Conservation (phyloP, 306 rosid species). For the Quercus cerris region DNA sequence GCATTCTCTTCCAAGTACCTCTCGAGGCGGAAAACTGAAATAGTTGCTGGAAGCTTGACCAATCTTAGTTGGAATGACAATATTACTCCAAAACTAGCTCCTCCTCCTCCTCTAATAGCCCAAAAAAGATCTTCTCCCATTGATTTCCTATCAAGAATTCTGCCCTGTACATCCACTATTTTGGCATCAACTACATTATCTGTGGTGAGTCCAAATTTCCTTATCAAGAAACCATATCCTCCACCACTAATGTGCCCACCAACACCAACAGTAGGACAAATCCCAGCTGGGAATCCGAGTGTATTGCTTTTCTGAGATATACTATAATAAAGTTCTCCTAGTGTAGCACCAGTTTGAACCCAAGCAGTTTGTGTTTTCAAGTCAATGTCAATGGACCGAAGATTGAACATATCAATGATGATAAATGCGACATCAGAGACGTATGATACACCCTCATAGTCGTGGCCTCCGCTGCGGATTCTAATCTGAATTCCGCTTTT, state of each 20-base stretch:
- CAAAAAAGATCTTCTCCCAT: slow-evolving; percentile 24
- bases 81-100: slow-evolving; percentile 63
- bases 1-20: slow-evolving; percentile 33
- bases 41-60: slow-evolving; percentile 43
- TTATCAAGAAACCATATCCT: slow-evolving; percentile 27
- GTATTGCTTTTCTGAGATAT: slow-evolving; percentile 22
- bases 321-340: slow-evolving; percentile 49
- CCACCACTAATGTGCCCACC: slow-evolving; percentile 34
- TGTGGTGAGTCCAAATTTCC: slow-evolving; percentile 44
- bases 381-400: slow-evolving; percentile 25
- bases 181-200: slow-evolving; percentile 46
- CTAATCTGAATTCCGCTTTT: no score
- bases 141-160: slow-evolving; percentile 28
- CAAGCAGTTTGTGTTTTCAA: slow-evolving; percentile 35
- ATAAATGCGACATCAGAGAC: no score
- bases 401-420: no score
- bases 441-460: no score
- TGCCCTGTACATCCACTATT: slow-evolving; percentile 44
- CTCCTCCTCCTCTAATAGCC: slow-evolving; percentile 66
- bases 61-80: slow-evolving; percentile 40
- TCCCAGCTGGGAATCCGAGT: slow-evolving; percentile 19
- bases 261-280: slow-evolving; percentile 25
- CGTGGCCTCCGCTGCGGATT: no score
- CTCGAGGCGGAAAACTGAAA: slow-evolving; percentile 39
- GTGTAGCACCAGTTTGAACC: slow-evolving; percentile 50